Evolutionary conservation across 2,329 filamentous ascomycete species (phyloP).

Genomic region (Zarea fungicola): DNA sequence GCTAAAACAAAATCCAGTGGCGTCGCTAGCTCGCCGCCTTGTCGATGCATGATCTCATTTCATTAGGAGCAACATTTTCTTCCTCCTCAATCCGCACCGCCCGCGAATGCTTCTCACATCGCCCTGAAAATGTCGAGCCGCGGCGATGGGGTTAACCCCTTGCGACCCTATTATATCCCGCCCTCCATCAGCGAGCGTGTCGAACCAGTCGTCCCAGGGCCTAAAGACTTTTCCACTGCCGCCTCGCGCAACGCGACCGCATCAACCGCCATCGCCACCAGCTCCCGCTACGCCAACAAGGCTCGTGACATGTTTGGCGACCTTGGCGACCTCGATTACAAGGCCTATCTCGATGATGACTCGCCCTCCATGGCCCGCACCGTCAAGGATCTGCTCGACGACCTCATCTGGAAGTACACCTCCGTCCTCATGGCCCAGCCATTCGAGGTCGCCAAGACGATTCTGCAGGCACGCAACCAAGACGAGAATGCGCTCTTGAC

Average conservation of each 20-base stretch:
- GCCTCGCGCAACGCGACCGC: slow-evolving; percentile 35
- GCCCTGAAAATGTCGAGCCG: slow-evolving; percentile 38
- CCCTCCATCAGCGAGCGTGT: slow-evolving; percentile 48
- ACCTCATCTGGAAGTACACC: slow-evolving; percentile 87
- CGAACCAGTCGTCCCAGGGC: slow-evolving; percentile 32
- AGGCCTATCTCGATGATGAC: slow-evolving; percentile 73
- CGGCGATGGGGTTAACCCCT: slow-evolving; percentile 52
- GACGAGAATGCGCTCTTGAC: slow-evolving; percentile 38
- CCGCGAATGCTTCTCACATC: slow-evolving; percentile 19
- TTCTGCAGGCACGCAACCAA: slow-evolving; percentile 70
- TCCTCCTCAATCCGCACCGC: slow-evolving; percentile 15
- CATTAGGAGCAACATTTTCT: background rate
- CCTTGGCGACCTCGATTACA: slow-evolving; percentile 86
- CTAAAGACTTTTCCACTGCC: slow-evolving; percentile 41
- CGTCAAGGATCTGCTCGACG: slow-evolving; percentile 71
- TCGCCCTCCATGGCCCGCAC: slow-evolving; percentile 72
- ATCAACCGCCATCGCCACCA: slow-evolving; percentile 25
- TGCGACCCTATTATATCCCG: slow-evolving; percentile 65
- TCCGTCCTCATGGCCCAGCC: slow-evolving; percentile 87
- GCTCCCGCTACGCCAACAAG: slow-evolving; percentile 47
- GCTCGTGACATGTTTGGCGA: slow-evolving; percentile 85
- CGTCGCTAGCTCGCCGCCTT: slow-evolving; percentile 3
- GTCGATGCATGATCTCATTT: slow-evolving; percentile 8
- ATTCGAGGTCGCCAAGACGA: slow-evolving; percentile 93
- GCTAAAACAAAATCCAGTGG: too few species aligned